Conservation (phyloP, 768 basidiomycete genomes). For the Dentipellis fragilis region DNA sequence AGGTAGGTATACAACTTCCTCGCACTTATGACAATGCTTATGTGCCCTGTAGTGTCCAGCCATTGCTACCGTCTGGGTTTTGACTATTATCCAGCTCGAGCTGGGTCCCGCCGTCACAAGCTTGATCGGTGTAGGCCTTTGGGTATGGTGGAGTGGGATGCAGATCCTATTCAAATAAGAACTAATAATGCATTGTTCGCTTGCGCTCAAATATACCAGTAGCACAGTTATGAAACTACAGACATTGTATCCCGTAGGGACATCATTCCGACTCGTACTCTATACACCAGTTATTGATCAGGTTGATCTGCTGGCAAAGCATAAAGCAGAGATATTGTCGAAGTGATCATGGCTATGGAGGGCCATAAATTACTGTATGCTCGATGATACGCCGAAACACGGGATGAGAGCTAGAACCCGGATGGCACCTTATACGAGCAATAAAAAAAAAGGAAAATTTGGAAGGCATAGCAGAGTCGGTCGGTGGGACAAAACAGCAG, state of each 20-base stretch:
- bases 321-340: no score
- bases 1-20: conserved; percentile 34
- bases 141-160: conserved; percentile 54
- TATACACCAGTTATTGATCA: no score
- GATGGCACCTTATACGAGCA: conserved; percentile 76
- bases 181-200: neutral
- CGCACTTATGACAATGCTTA: neutral
- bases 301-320: neutral
- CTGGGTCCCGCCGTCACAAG: conserved; percentile 51
- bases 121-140: conserved; percentile 41
- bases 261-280: neutral
- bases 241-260: neutral
- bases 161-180: conserved; percentile 17
- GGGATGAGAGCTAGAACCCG: conserved; percentile 50
- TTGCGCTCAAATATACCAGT: neutral
- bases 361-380: conserved; percentile 37
- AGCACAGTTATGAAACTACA: neutral
- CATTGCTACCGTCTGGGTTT: conserved; percentile 71
- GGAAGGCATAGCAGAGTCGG: neutral
- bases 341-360: no score
- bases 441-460: neutral
- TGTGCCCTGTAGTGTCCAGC: conserved; percentile 51
- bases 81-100: conserved; percentile 60
- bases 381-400: conserved; percentile 66
- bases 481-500: no score